Evolutionary conservation across 2,329 filamentous ascomycete genomes (phyloP).

Genomic region (Colletotrichum liaoningense): DNA sequence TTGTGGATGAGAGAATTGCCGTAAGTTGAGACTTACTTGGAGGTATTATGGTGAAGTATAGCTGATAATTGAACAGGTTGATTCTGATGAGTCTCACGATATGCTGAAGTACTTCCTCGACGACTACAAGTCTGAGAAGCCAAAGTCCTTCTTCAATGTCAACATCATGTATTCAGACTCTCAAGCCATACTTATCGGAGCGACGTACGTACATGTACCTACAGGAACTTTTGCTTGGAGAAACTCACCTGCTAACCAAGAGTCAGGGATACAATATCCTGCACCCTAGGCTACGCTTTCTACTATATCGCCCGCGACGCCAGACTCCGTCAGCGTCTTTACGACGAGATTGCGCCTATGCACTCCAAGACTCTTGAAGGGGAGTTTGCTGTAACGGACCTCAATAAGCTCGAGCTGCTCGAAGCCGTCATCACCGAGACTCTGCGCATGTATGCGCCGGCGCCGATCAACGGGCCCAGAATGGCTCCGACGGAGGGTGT

Average conservation of each 20-base stretch:
- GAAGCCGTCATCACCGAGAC: constrained; percentile 45
- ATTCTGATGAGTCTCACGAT: constrained; percentile 38
- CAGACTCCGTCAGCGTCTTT: constrained; percentile 20
- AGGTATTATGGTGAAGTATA: background rate
- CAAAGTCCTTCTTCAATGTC: constrained; percentile 37
- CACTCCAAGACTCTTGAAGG: constrained; percentile 34
- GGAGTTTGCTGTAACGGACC: constrained; percentile 38
- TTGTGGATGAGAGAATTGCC: constrained; percentile 39
- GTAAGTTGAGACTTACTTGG: background rate
- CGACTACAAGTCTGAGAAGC: constrained; percentile 39
- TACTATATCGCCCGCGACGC: constrained; percentile 34
- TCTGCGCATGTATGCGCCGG: constrained; percentile 42
- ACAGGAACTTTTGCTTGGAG: background rate
- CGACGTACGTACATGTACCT: constrained; percentile 31
- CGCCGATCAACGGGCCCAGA: constrained; percentile 42
- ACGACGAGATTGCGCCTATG: constrained; percentile 23
- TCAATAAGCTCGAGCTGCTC: constrained; percentile 37
- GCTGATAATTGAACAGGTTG: background rate
- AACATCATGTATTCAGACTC: constrained; percentile 39
- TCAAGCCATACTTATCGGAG: constrained; percentile 38
- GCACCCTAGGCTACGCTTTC: constrained; percentile 32
- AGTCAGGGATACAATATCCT: constrained; percentile 36
- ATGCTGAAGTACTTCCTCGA: constrained; percentile 41
- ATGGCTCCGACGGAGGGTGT: constrained; percentile 41
- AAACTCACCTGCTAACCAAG: background rate